phyloP scores from a whole-genome alignment of 495 filamentous ascomycete genomes.

The Articulospora tetracladia region DNA sequence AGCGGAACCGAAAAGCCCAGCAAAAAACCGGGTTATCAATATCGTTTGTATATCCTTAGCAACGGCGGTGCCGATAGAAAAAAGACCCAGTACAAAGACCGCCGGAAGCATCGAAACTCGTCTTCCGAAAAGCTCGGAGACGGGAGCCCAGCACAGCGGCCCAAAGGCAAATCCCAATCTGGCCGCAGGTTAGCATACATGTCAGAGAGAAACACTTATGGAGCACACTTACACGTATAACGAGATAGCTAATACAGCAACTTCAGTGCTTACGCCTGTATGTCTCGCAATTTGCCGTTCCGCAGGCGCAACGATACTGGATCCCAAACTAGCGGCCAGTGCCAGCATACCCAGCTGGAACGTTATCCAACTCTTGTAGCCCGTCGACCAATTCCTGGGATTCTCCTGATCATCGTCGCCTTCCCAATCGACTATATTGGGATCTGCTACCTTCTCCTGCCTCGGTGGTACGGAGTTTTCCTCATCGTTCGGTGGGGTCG shows the following conservation, averaged over 20 bases:
- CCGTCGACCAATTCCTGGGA: constrained; percentile 41
- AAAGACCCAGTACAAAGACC: constrained; percentile 38
- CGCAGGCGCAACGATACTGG: constrained; percentile 46
- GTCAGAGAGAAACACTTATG: background rate
- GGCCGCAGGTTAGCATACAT: constrained; percentile 24
- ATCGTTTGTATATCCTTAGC: constrained; percentile 30
- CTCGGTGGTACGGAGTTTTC: constrained; percentile 12
- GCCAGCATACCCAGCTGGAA: constrained; percentile 47
- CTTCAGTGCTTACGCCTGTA: constrained; percentile 27
- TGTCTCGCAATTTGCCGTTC: constrained; percentile 35
- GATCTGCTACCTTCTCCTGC: constrained; percentile 9
- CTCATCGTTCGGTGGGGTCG: constrained; percentile 18
- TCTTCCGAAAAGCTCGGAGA: constrained; percentile 43
- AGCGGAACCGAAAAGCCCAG: constrained; percentile 32
- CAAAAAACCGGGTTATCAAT: constrained; percentile 32
- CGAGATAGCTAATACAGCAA: constrained; percentile 25
- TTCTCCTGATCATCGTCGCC: constrained; percentile 32
- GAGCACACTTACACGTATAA: constrained; percentile 26
- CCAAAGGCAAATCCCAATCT: constrained; percentile 33
- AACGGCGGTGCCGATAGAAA: constrained; percentile 39
- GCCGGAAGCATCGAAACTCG: constrained; percentile 41
- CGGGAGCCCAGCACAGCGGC: constrained; percentile 32
- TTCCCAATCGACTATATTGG: constrained; percentile 22
- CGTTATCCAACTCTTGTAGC: constrained; percentile 45
- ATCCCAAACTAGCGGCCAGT: constrained; percentile 43